Percentiles rank a stretch among this genome's conserved stretches.
Conservation (phyloP, 2,329 filamentous ascomycete species). For the Niveomyces coronatus region DNA sequence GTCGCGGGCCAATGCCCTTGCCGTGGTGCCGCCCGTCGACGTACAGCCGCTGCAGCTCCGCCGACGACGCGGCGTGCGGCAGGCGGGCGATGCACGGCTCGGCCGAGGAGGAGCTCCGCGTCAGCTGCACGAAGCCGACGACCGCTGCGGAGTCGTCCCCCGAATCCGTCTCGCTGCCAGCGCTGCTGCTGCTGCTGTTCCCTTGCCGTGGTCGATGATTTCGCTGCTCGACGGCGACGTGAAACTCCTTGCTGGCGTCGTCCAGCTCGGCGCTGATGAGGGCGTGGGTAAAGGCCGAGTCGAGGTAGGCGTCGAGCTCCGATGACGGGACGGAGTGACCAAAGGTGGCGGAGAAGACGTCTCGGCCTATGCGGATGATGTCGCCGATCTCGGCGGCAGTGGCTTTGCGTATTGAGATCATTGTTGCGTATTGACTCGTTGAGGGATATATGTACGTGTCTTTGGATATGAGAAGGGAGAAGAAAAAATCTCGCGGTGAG, state of each 20-base stretch:
- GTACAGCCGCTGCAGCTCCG: constrained; percentile 35
- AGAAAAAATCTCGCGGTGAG: background rate
- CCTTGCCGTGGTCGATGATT: background rate
- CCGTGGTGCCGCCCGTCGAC: constrained; percentile 26
- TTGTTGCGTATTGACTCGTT: background rate
- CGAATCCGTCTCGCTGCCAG: background rate
- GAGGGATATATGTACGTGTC: background rate
- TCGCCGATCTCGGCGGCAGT: constrained; percentile 16
- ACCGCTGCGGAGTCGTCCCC: constrained; percentile 17
- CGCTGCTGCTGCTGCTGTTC: background rate
- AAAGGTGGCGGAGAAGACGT: constrained; percentile 29
- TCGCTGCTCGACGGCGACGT: constrained; percentile 14
- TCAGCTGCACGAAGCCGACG: constrained; percentile 32
- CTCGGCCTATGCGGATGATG: constrained; percentile 24
- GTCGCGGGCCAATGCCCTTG: constrained; percentile 25
- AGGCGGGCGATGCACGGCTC: constrained; percentile 28
- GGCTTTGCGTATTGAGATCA: constrained; percentile 6
- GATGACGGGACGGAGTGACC: constrained; percentile 28
- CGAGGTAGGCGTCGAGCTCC: constrained; percentile 28
- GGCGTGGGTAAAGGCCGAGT: constrained; percentile 25
- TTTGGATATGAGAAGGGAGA: background rate
- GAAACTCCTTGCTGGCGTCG: constrained; percentile 17
- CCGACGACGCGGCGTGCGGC: constrained; percentile 12
- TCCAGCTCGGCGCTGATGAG: constrained; percentile 18
- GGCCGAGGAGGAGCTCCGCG: constrained; percentile 16